Conservation (phyloP, 225 moss, liverwort and hornwort species). For the Lunularia cruciata region DNA sequence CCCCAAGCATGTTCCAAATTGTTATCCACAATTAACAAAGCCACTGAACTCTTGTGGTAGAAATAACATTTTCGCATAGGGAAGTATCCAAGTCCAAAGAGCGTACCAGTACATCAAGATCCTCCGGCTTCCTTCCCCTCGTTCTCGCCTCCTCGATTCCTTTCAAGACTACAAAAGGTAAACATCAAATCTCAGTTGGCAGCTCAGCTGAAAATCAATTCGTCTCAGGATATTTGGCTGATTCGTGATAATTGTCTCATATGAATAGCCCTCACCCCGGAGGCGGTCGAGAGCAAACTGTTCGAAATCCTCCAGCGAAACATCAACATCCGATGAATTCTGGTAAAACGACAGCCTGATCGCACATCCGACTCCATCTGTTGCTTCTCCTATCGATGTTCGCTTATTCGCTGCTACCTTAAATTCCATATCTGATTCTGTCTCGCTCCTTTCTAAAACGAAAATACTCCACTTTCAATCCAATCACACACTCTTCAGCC, state of each 20-base stretch:
- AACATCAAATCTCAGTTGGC: background rate
- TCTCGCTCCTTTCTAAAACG: too few relatives aligned
- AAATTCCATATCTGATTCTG: conserved; percentile 56
- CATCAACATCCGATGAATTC: conserved; percentile 57
- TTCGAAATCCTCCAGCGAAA: conserved; percentile 90
- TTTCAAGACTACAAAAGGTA: conserved; percentile 51
- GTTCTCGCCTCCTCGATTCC: conserved; percentile 78
- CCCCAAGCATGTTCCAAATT: too few relatives aligned
- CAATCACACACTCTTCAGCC: too few relatives aligned
- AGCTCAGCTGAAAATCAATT: background rate
- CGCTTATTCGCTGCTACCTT: conserved; percentile 43
- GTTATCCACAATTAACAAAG: too few relatives aligned
- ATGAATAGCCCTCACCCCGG: conserved; percentile 32
- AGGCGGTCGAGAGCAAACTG: conserved; percentile 83
- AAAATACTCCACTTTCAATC: too few relatives aligned
- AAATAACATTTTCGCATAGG: too few relatives aligned
- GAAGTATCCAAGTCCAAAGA: too few relatives aligned
- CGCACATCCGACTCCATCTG: conserved; percentile 36
- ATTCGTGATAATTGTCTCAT: background rate
- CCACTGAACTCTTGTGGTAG: too few relatives aligned
- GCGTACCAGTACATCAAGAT: conserved; percentile 61
- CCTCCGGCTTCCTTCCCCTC: conserved; percentile 63
- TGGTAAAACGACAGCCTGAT: conserved; percentile 75
- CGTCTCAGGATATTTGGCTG: background rate
- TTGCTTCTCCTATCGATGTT: conserved; percentile 35